Evolutionary conservation across 2,329 filamentous ascomycete genomes (phyloP), one percentile per base, ranked within the genome.

Genomic region (Xenoacremonium recifei): DNA sequence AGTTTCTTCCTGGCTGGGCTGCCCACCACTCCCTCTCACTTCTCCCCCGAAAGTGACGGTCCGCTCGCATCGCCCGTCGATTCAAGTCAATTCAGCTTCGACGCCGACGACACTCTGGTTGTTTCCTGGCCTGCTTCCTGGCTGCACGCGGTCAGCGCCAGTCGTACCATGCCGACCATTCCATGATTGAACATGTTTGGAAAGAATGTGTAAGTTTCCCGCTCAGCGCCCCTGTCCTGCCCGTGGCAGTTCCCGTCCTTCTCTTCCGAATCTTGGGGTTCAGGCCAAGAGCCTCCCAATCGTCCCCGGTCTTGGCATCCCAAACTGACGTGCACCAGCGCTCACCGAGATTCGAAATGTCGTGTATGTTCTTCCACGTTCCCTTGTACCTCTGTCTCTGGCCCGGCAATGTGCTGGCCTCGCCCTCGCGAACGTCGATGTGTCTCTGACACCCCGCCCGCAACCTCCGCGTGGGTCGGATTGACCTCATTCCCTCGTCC

Each of bases 311-410:
- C 62, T 65, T 64, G 62, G 61, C 62, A 58, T 52, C 47, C 50
- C 46, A 54, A 60, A 62, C 65, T 67, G 57, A 63, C 59, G 53
- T 62, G 50, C 60, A 45, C 54, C 60, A 73, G 71, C 71, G 64
- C 70, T 73, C 62, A 64, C 64, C 61, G 66, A 71, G 64, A 66
- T 74, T 64, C 66, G 66, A 67, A 74, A 74, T 71, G 68, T 67
- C 63, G 68, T 74, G 71, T 73, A 73, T 50, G 69, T 69, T 49
- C 47, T 36, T 33, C 18, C 21, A 42, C 30, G 21, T 33, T 29
- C 16, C 23, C 35, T 31, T 21, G 37, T 32, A 51, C 50, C 53
- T 52, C 12, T 38, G 19, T 27, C 29, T 20, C 38, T 32, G 18
- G 34, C 39, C 32, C 32, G 40, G 33, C 32, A 16, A 21, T 31